These are phyloP conservation scores for Nannochloropsis gaditana DNA, from an alignment of 108 stramenopile genomes.

Conservation along the genomic window DNA sequence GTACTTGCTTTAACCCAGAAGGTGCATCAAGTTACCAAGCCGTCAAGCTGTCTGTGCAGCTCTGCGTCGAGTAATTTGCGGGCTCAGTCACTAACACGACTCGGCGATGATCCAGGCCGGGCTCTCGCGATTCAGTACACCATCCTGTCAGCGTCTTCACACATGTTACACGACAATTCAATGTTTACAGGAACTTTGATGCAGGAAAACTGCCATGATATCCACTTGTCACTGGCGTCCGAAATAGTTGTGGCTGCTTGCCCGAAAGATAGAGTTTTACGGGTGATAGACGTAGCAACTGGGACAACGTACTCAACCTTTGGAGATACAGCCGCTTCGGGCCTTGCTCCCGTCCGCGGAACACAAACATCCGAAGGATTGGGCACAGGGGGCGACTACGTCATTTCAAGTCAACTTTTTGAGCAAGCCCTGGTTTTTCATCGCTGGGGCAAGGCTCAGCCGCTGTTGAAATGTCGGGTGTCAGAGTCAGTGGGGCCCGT, in stretches of 20 bases:
- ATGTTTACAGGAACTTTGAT: too few species aligned
- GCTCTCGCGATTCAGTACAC: too few species aligned
- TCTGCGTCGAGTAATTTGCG: too few species aligned
- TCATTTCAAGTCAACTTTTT: background rate
- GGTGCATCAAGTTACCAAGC: too few species aligned
- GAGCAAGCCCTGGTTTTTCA: background rate
- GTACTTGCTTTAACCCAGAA: too few species aligned
- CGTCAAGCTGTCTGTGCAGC: too few species aligned
- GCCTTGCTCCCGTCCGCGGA: background rate
- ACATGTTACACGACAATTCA: too few species aligned
- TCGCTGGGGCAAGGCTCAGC: conserved; percentile 16
- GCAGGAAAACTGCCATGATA: too few species aligned
- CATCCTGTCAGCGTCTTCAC: too few species aligned
- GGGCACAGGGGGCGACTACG: background rate
- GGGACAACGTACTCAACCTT: conserved; percentile 12
- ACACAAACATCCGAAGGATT: background rate
- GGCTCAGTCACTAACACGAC: too few species aligned
- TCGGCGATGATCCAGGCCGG: too few species aligned
- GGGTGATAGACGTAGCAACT: background rate
- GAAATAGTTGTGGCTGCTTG: background rate
- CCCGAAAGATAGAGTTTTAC: background rate
- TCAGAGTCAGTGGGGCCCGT: conserved; percentile 11
- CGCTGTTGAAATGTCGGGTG: background rate
- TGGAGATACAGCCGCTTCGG: background rate
- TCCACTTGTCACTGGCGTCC: background rate